Conservation (phyloP, 192 early-diverging fungal species). For the Gonapodya prolifera region DNA sequence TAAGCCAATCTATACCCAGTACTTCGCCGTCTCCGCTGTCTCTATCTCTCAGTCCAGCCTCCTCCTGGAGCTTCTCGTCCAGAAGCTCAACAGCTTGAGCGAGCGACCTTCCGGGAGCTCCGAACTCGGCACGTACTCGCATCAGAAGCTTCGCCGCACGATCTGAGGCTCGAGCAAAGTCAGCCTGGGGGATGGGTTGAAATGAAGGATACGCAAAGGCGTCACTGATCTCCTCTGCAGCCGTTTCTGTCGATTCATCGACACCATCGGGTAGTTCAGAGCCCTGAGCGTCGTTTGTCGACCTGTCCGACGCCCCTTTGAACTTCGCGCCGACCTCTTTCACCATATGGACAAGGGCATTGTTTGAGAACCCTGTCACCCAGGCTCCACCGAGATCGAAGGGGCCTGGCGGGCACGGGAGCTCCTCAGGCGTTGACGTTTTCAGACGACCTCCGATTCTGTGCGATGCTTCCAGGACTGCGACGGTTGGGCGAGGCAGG, state of each 20-base stretch:
- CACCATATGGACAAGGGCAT: not conserved
- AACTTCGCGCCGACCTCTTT: not conserved
- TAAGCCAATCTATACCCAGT: not conserved
- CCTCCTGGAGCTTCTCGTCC: not conserved
- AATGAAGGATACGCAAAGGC: not conserved
- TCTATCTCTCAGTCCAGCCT: not conserved
- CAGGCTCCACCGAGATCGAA: slow-evolving; percentile 3
- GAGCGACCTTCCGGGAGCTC: not conserved
- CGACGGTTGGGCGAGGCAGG: not conserved
- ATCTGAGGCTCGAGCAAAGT: not conserved
- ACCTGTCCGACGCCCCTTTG: not conserved
- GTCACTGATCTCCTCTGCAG: not conserved
- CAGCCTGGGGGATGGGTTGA: not conserved
- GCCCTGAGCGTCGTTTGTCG: not conserved
- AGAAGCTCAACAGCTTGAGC: not conserved
- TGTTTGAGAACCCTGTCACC: not conserved
- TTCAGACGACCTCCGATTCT: not conserved
- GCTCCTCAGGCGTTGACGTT: not conserved
- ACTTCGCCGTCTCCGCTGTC: not conserved
- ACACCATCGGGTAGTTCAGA: not conserved
- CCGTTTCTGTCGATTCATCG: not conserved
- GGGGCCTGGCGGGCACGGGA: not conserved
- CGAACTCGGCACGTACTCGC: not conserved
- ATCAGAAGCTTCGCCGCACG: not conserved
- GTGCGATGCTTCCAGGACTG: not conserved